These are phyloP conservation scores for Silybum marianum DNA, from an alignment of 129 eudicot species.

Conservation along the genomic window DNA sequence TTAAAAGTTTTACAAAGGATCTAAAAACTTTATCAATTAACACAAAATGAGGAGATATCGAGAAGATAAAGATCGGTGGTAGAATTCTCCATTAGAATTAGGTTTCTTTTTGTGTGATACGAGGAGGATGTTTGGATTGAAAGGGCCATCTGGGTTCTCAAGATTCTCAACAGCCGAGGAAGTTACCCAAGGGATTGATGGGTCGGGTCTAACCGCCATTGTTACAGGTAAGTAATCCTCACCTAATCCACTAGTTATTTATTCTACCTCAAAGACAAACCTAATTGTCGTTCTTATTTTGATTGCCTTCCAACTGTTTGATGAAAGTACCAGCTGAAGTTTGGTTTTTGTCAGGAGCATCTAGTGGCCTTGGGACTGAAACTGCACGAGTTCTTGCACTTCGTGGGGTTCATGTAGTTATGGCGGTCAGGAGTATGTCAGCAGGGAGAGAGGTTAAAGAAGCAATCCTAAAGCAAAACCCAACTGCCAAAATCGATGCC, in stretches of 20 bases:
- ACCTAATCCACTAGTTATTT: neutral
- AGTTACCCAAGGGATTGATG: slow-evolving; percentile 57
- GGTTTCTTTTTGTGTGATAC: neutral
- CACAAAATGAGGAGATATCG: too few relatives aligned
- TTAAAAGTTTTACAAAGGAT: too few relatives aligned
- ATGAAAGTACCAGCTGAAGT: slow-evolving; percentile 16
- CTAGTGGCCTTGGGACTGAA: slow-evolving; percentile 69
- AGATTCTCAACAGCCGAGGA: slow-evolving; percentile 54
- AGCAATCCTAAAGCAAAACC: slow-evolving; percentile 41
- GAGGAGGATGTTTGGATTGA: slow-evolving; percentile 27
- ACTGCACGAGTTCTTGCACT: slow-evolving; percentile 76
- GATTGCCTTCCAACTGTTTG: slow-evolving; percentile 23
- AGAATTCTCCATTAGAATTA: neutral
- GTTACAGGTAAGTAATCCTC: slow-evolving; percentile 46
- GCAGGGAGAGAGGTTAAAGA: slow-evolving; percentile 46
- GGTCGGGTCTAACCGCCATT: slow-evolving; percentile 57
- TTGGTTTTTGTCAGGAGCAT: slow-evolving; percentile 45
- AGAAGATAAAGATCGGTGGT: neutral
- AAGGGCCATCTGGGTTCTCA: slow-evolving; percentile 61
- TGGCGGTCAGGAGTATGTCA: slow-evolving; percentile 55
- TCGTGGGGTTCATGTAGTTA: slow-evolving; percentile 75
- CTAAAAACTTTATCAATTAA: too few relatives aligned
- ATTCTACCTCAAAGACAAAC: neutral
- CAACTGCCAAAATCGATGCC: slow-evolving; percentile 57
- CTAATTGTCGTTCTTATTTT: neutral